These are phyloP conservation scores for Beauveria pseudobassiana DNA, from an alignment of 2,329 filamentous ascomycete genomes.

Conservation along the genomic window DNA sequence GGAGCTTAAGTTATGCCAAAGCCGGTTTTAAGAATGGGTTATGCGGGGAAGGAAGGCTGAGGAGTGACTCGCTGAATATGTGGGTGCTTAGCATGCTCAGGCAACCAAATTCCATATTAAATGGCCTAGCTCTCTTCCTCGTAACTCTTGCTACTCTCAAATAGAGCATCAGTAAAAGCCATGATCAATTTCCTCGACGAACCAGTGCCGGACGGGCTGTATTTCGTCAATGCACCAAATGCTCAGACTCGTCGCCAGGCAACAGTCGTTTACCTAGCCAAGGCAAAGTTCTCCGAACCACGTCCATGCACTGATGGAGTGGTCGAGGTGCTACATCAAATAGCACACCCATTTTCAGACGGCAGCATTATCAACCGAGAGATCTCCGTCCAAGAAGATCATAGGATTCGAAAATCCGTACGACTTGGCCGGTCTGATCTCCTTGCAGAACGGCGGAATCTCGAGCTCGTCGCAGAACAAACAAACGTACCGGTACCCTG, in stretches of 20 bases:
- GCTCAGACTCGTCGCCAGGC: constrained; percentile 2
- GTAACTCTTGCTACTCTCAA: not conserved
- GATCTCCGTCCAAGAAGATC: not conserved
- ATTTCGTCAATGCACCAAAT: constrained; percentile 1
- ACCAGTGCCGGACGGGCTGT: not conserved
- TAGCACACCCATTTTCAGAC: not conserved
- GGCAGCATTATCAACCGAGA: not conserved
- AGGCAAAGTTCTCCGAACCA: not conserved
- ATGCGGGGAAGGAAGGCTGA: no score
- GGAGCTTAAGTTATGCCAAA: no score
- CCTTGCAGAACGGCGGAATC: not conserved
- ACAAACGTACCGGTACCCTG: not conserved
- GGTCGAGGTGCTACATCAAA: not conserved
- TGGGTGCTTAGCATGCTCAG: no score
- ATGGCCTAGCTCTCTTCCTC: not conserved
- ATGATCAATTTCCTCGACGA: not conserved
- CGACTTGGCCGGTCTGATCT: not conserved
- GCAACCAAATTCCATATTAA: no score
- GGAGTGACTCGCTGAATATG: no score
- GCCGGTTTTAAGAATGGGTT: no score
- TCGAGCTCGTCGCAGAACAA: not conserved
- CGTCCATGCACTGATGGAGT: not conserved
- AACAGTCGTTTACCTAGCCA: not conserved
- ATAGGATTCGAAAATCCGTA: not conserved
- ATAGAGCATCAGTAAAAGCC: not conserved